Evolutionary conservation across 495 filamentous ascomycete genomes (phyloP), one percentile per base, ranked within the genome.

Genomic region (Lophiostoma macrostomum): DNA sequence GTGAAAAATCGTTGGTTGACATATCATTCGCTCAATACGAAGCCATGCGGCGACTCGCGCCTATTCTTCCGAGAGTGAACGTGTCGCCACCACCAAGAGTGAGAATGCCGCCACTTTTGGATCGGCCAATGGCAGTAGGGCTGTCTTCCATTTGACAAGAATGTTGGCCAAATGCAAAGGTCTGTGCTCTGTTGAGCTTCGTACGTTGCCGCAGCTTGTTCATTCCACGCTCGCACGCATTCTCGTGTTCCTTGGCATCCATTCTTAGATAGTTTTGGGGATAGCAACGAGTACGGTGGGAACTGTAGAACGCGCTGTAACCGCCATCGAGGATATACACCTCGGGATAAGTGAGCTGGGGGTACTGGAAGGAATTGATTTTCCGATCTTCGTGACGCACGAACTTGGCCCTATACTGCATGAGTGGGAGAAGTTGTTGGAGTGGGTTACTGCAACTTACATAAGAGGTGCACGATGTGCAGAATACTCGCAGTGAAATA

Each of bases 401-500:
- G 67, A 88, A 86, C 52, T 86, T 84, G 10, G 88, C 88, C 72
- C 77, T 82, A 42, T 40, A 45, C 8, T 40, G 39, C 3, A 23
- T 71, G 55, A 69, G 61, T 31, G 25, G 30, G 12, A 10, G 18
- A 16, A 36, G 70, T 59, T 68, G 61, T 42, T 29, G 29, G 10
- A 22, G 16, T n/a, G 5, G 2, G 14, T n/a, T 19, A 46, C 10
- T 11, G 5, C 20, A n/a, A 28, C 68, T 60, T 68, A 71, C 91
- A 97, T 96, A 61, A 95, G 85, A 22, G 93, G 93, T n/a, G 93
- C 93, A 20, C 93, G 87, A 71, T 96, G 91, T 28, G 88, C 91
- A 20, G 93, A 97, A 67, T 96, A 99, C 66, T 99, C 94, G 77
- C 94, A 99, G 70, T 99, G 94, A 58, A 99, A 84, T 49, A 99